Evolutionary conservation across 208 protist species (phyloP).

Genomic region (Trypanosomatidae sp.): DNA sequence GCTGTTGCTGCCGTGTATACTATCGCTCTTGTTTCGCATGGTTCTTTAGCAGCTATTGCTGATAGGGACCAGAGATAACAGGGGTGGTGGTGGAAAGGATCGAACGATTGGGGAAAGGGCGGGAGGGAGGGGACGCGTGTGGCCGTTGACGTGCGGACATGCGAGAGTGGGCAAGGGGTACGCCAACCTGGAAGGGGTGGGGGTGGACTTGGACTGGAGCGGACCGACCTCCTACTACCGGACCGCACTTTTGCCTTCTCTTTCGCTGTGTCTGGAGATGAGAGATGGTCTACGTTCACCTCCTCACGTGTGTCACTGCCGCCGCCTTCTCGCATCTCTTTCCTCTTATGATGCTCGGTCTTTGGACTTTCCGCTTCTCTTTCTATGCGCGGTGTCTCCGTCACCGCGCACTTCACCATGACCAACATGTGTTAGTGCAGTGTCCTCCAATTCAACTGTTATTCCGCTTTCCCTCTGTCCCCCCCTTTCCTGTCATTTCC

Average conservation of each 20-base stretch:
- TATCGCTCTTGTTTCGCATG: not conserved
- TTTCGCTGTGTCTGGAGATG: not conserved
- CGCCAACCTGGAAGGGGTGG: not conserved
- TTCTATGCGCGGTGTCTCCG: not conserved
- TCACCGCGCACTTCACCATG: not conserved
- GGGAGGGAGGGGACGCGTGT: not conserved
- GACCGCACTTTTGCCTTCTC: not conserved
- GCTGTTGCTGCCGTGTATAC: not conserved
- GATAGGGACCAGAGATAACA: not conserved
- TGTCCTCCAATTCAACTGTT: not conserved
- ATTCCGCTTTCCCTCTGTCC: not conserved
- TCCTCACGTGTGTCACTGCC: not conserved
- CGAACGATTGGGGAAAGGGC: not conserved
- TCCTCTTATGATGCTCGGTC: constrained; percentile 16
- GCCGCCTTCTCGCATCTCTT: not conserved
- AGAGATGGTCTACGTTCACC: not conserved
- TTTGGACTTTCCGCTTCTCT: not conserved
- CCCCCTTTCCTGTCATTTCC: not conserved
- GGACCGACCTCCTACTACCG: not conserved
- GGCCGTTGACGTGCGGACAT: not conserved
- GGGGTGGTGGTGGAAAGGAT: not conserved
- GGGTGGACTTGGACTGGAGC: not conserved
- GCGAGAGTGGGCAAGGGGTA: not conserved
- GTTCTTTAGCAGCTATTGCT: not conserved
- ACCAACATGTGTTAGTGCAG: not conserved